Evolutionary conservation across 2,329 filamentous ascomycete species (phyloP).

Genomic region (Fusarium gaditjirri): DNA sequence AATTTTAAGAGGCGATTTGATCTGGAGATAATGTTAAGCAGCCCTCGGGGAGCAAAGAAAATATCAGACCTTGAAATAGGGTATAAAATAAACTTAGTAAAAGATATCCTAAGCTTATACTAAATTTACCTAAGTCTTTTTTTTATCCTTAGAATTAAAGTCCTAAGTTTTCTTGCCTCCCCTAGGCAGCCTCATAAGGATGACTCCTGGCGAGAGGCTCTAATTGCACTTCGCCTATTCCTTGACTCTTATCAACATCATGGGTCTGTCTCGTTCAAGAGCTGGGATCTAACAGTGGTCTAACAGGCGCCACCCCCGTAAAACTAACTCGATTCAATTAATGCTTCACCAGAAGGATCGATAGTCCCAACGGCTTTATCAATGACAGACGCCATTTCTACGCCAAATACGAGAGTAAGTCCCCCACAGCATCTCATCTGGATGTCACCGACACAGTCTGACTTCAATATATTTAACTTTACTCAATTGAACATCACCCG

Average conservation of each 20-base stretch:
- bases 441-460: background rate
- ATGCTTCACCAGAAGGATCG: slow-evolving; percentile 10
- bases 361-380: slow-evolving; percentile 9
- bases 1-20: background rate
- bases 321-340: slow-evolving; percentile 6
- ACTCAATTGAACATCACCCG: background rate
- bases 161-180: too few species aligned
- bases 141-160: too few species aligned
- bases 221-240: background rate
- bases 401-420: background rate
- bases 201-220: background rate
- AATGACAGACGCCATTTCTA: slow-evolving; percentile 2
- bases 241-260: background rate
- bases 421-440: slow-evolving; percentile 1
- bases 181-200: background rate
- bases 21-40: background rate
- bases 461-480: background rate
- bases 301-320: slow-evolving; percentile 7
- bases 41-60: too few species aligned
- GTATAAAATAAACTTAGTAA: too few species aligned
- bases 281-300: background rate
- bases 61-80: too few species aligned
- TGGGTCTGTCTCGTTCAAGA: slow-evolving; percentile 10
- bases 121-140: too few species aligned
- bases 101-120: too few species aligned